Percentiles rank a stretch among this genome's conserved stretches.
phyloP scores from a whole-genome alignment of 495 filamentous ascomycete species.

The Tuber microsphaerosporum region DNA sequence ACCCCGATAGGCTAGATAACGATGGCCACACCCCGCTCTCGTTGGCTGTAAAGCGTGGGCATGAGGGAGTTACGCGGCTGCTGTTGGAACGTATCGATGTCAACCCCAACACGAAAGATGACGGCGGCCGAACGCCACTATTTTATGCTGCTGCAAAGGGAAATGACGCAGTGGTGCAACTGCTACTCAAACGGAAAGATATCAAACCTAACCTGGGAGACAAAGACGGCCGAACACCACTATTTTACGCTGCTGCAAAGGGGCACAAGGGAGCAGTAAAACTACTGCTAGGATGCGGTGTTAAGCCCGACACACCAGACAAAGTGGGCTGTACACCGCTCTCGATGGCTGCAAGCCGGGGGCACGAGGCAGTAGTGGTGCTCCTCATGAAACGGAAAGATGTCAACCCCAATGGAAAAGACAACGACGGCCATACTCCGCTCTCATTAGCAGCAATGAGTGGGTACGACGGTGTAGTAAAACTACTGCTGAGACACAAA shows the following conservation, averaged over 20 bases:
- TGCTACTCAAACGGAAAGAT: not conserved
- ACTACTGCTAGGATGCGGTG: not conserved
- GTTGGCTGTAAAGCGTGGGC: too few species aligned
- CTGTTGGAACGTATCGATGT: not conserved
- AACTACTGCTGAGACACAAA: not conserved
- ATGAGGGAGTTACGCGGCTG: not conserved
- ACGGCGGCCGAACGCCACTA: too few species aligned
- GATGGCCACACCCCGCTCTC: not conserved
- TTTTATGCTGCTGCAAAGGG: too few species aligned
- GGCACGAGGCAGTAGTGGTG: not conserved
- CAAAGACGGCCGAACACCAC: not conserved
- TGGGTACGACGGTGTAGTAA: not conserved
- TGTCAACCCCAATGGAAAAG: not conserved
- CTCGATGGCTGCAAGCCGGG: not conserved
- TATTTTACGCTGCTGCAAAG: not conserved
- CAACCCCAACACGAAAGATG: too few species aligned
- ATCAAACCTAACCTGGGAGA: not conserved
- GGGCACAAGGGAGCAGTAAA: not conserved
- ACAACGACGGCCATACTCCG: not conserved
- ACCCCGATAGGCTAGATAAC: not conserved
- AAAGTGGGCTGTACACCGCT: not conserved
- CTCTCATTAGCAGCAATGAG: not conserved
- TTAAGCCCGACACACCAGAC: not conserved
- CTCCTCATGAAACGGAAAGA: not conserved
- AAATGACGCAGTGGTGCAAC: not conserved